These are phyloP conservation scores for Phytophthora vignae DNA, from an alignment of 352 stramenopile species.

Conservation along the genomic window DNA sequence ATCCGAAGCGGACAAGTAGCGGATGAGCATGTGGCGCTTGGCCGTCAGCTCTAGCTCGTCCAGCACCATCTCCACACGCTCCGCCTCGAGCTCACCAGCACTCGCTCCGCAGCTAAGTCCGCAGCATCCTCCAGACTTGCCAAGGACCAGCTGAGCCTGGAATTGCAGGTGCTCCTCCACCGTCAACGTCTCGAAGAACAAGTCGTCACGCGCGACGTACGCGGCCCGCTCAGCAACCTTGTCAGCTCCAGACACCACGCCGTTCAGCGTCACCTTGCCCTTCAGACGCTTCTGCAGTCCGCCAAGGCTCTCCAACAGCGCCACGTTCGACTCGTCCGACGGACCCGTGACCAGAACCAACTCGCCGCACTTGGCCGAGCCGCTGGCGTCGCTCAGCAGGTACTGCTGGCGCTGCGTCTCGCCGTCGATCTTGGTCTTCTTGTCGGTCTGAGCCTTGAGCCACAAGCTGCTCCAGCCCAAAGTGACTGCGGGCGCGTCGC, in stretches of 20 bases:
- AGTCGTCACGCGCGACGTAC: constrained; percentile 32
- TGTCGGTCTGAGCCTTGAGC: constrained; percentile 22
- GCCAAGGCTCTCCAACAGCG: constrained; percentile 38
- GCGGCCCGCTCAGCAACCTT: constrained; percentile 18
- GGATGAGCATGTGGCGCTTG: constrained; percentile 41
- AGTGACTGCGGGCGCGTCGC: constrained; percentile 28
- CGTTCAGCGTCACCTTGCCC: constrained; percentile 42
- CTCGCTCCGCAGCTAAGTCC: constrained; percentile 28
- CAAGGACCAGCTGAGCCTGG: constrained; percentile 35
- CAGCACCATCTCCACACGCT: constrained; percentile 39
- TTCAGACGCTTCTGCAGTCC: constrained; percentile 26
- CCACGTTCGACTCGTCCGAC: constrained; percentile 31
- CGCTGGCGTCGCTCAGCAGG: constrained; percentile 38
- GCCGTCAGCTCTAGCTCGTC: constrained; percentile 37
- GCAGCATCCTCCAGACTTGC: constrained; percentile 8
- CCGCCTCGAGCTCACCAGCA: constrained; percentile 10
- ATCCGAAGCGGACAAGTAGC: constrained; percentile 46
- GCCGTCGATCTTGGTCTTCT: constrained; percentile 9
- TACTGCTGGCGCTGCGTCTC: constrained; percentile 12
- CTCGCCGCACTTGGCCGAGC: constrained; percentile 39
- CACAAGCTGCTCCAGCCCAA: constrained; percentile 45
- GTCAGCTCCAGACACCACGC: constrained; percentile 3
- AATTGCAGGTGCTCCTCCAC: constrained; percentile 47
- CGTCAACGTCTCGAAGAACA: constrained; percentile 49
- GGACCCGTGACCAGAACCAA: constrained; percentile 42